These are phyloP conservation scores for Silene conica DNA, from an alignment of 148 eudicot genomes.

Conservation along the genomic window DNA sequence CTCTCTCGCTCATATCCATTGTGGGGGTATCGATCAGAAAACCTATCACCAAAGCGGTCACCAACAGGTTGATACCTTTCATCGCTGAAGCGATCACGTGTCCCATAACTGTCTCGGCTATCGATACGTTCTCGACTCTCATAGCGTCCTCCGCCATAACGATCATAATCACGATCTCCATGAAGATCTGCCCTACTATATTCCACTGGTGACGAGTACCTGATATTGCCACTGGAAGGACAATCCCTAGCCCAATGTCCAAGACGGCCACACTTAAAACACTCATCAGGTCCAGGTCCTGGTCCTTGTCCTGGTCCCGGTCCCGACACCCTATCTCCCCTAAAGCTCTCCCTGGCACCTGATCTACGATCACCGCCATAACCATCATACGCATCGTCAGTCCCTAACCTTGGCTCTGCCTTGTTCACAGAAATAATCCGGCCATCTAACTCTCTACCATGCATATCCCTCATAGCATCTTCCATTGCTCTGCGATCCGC, in stretches of 20 bases:
- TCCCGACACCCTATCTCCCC: constrained; percentile 28
- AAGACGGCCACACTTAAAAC: constrained; percentile 52
- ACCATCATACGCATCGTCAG: constrained; percentile 34
- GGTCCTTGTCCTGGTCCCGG: constrained; percentile 11
- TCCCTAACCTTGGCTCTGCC: constrained; percentile 46
- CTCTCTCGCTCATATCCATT: constrained; percentile 38
- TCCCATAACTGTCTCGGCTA: constrained; percentile 33
- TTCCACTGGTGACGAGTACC: constrained; percentile 31
- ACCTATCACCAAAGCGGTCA: constrained; percentile 40
- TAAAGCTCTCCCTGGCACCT: constrained; percentile 36
- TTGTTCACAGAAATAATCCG: constrained; percentile 50
- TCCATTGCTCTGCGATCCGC: constrained; percentile 47
- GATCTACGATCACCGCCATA: constrained; percentile 30
- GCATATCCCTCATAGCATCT: constrained; percentile 53
- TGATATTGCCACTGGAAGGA: constrained; percentile 34
- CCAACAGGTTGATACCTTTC: constrained; percentile 37
- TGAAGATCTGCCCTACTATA: constrained; percentile 25
- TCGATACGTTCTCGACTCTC: constrained; percentile 38
- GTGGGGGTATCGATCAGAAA: constrained; percentile 25
- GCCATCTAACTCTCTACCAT: constrained; percentile 47
- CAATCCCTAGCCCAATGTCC: constrained; percentile 58
- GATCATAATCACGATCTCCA: constrained; percentile 42
- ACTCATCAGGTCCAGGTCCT: constrained; percentile 35
- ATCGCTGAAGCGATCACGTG: constrained; percentile 32
- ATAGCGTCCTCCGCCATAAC: constrained; percentile 34